Evolutionary conservation across 179 eudicot species (phyloP), one percentile per base, ranked within the genome.

Genomic region (Spergularia azorica): DNA sequence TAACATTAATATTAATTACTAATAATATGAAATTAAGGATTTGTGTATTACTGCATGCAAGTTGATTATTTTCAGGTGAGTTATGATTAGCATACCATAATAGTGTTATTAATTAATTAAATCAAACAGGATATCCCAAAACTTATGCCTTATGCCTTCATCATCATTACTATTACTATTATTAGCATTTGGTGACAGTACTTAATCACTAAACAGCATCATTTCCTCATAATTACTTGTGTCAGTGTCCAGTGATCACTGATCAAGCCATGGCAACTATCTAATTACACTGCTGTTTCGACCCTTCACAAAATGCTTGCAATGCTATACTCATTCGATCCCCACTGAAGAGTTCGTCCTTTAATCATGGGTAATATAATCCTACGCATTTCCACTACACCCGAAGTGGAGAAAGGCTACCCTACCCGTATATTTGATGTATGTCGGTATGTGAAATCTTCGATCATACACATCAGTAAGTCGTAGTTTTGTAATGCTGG

Each of bases 81-180:
- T 67, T 76, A 76, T 57, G 67, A 76, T 67, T 65, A 58, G 32
- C 21, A 46, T 38, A 61, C 43, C 43, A 52, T 4, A 7, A n/a
- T 1, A 41, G 61, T 36, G 39, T 21, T 75, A 51, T 1, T 3
- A 12, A 21, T 1, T 3, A 12, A 21, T n/a, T 65, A 75, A 26
- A 70, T 67, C 73, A 76, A 76, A 43, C 38, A 68, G 14, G 79
- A 76, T 76, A 76, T 76, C 73, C 79, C 26, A 58, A 75, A 52
- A 57, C n/a, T 57, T 57, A 76, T 76, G 66, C 79, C 32, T 68
- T 43, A 76, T 67, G 58, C 79, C 73, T 18, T 68, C 64, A 65
- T 65, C 21, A 56, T 65, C 67, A 76, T 41, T 43, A 59, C 36
- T 43, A 58, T 57, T 15, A 58, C 41, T 16, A 68, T 10, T 1